A percentile compares a stretch with the other conserved stretches of the same genome.
These are phyloP conservation scores for Ogataea populi-albae DNA, from an alignment of 805 yeast genomes.

Conservation along the genomic window DNA sequence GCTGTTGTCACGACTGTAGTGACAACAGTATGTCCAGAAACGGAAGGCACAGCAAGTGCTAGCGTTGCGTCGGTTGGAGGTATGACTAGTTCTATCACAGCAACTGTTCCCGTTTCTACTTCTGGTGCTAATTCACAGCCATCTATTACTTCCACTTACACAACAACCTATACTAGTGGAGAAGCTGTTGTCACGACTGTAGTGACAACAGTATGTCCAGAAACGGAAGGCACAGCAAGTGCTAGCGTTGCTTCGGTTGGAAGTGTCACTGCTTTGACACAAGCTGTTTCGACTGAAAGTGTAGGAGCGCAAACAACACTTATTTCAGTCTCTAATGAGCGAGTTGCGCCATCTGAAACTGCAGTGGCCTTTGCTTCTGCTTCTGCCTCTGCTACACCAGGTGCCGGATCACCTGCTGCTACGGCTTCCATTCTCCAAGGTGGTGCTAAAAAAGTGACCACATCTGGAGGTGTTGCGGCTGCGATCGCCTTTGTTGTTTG, in stretches of 20 bases:
- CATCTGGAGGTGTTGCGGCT: too few species aligned
- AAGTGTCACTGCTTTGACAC: too few species aligned
- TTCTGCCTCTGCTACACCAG: too few species aligned
- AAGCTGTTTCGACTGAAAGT: too few species aligned
- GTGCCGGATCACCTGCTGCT: too few species aligned
- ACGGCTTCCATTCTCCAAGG: too few species aligned
- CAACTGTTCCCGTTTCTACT: conserved; percentile 1
- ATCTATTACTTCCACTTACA: conserved; percentile 1
- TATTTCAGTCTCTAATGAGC: too few species aligned
- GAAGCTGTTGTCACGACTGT: not conserved
- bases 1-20: not conserved
- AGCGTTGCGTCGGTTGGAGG: not conserved
- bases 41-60: not conserved
- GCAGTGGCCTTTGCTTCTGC: too few species aligned
- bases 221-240: not conserved
- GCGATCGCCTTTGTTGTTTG: too few species aligned
- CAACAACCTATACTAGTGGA: conserved; percentile 1
- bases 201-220: conserved; percentile 1
- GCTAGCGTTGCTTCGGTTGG: not conserved
- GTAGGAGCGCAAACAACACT: too few species aligned
- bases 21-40: not conserved
- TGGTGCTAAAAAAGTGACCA: too few species aligned
- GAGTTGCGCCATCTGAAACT: too few species aligned
- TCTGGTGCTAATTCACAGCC: not conserved
- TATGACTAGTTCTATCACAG: not conserved